phyloP scores from a whole-genome alignment of 2,329 filamentous ascomycete genomes.

The Ceratocystis ficicola region DNA sequence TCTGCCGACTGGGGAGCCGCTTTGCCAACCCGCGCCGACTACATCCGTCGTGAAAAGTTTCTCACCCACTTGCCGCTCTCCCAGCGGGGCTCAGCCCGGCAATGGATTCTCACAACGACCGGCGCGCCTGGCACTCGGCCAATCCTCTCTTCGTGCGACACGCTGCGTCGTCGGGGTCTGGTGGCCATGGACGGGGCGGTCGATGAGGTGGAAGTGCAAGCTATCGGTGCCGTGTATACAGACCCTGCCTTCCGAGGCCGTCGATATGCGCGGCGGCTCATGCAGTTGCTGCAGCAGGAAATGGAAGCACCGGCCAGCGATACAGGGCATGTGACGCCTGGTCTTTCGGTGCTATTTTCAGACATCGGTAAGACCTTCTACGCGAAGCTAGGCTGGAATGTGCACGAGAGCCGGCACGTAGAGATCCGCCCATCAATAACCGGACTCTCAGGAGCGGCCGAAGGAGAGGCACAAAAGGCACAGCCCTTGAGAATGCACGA shows the following conservation, averaged over 20 bases:
- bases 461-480: not conserved
- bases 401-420: conserved; percentile 62
- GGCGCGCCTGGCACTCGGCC: conserved; percentile 30
- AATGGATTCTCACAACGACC: conserved; percentile 51
- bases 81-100: conserved; percentile 44
- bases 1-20: conserved; percentile 47
- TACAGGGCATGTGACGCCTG: conserved; percentile 30
- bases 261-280: conserved; percentile 69
- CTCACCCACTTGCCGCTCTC: conserved; percentile 47
- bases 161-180: conserved; percentile 47
- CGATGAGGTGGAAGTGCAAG: conserved; percentile 46
- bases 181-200: conserved; percentile 13
- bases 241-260: conserved; percentile 52
- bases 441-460: conserved; percentile 23
- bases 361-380: conserved; percentile 82
- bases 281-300: conserved; percentile 38
- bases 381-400: conserved; percentile 61
- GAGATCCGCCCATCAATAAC: conserved; percentile 38
- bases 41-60: conserved; percentile 47
- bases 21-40: conserved; percentile 39
- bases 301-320: conserved; percentile 24
- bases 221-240: conserved; percentile 70
- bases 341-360: conserved; percentile 71
- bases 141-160: conserved; percentile 53
- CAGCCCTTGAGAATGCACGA: conserved; percentile 46